These are phyloP conservation scores for Podospora pseudoanserina DNA, from an alignment of 495 filamentous ascomycete genomes.

Conservation along the genomic window DNA sequence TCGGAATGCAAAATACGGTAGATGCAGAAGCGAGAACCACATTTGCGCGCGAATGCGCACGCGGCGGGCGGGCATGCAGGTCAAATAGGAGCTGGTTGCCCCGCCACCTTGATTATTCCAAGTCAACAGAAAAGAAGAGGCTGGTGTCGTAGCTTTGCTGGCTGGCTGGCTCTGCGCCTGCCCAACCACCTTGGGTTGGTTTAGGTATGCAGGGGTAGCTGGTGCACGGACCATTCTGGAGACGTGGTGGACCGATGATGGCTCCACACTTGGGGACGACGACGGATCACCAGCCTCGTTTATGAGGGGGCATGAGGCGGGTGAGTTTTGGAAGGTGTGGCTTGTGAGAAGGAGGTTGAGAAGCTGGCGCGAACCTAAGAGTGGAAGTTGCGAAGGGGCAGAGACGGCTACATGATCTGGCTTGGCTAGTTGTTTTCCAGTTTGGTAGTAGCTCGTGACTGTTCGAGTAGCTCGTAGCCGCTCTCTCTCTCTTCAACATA, in stretches of 20 bases:
- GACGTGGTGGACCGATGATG: not conserved
- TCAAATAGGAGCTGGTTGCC: slow-evolving; percentile 9
- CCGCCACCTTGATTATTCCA: slow-evolving; percentile 9
- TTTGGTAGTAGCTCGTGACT: too few relatives aligned
- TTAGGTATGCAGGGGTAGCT: not conserved
- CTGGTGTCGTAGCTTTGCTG: slow-evolving; percentile 3
- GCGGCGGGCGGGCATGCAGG: not conserved
- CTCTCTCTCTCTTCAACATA: not conserved
- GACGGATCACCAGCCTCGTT: not conserved
- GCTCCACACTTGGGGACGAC: not conserved
- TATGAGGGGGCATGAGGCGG: not conserved
- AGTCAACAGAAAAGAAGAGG: slow-evolving; percentile 3
- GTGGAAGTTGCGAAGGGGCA: not conserved
- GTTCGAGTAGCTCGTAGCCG: not conserved
- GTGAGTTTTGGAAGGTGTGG: not conserved
- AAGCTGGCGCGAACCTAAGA: too few relatives aligned
- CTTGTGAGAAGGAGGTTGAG: not conserved
- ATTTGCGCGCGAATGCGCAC: not conserved
- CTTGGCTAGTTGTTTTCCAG: not conserved
- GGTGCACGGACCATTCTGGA: not conserved
- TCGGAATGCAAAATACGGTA: not conserved
- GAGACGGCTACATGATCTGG: not conserved
- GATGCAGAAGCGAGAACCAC: not conserved
- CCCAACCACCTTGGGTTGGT: not conserved
- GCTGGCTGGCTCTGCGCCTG: not conserved